Base-by-base conservation (phyloP, 805 yeast species). In the Wickerhamiella lipophila region DNA sequence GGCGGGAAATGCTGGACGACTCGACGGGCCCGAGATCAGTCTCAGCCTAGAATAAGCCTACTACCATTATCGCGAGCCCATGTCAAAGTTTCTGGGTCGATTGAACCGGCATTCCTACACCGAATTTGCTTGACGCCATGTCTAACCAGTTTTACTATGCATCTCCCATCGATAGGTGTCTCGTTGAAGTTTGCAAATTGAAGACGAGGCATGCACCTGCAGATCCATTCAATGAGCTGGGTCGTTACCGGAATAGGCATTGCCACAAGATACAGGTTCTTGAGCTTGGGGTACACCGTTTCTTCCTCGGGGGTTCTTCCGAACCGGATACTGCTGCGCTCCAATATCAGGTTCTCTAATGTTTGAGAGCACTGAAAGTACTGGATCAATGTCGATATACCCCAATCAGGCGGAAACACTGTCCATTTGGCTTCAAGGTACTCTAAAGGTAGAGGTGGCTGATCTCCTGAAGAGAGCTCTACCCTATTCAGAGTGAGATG, bases 371-470 rank as follows among this genome's bases (percentile, higher is more conserved):
- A 42, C 3, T n/a, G 3, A 18, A 16, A 42, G 38, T 27, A 9
- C 25, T 32, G 5, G 6, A 32, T 7, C 9, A 32, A 16, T 15
- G 38, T 32, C 12, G 38, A 32, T 3, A 32, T 32, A 6, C 38
- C 38, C 38, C 38, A 32, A 5, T 15, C 38, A 4, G 18, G 38
- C 11, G 38, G 38, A n/a, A 32, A 32, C 19, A 9, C 6, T 3
- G 34, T n/a, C 48, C 48, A 45, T 21, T 45, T 45, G 16, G 35
- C 22, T 18, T 45, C 48, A 18, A 45, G 42, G 35, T 45, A 45
- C 23, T n/a, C 25, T 9, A 45, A 26, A 3, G 48, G 42, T 12
- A 29, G 46, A 12, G 46, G 26, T 3, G 16, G 36, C n/a, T 42
- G 46, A 5, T 11, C 30, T 21, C 7, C 13, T 5, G 29, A 6